These are phyloP conservation scores for Paramecium bursaria DNA, from an alignment of 73 alveolate species.

Conservation along the genomic window DNA sequence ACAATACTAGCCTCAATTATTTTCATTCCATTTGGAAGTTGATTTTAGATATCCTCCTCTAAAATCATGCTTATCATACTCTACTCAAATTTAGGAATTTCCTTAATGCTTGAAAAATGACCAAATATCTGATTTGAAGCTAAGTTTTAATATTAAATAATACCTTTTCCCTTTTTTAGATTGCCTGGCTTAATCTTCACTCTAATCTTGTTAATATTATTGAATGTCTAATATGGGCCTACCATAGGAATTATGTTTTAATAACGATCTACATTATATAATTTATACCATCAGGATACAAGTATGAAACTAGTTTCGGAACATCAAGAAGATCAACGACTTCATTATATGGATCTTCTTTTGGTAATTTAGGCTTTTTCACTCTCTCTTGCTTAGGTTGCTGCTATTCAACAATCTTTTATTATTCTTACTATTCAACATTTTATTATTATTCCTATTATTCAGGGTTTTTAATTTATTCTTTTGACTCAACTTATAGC, in stretches of 20 bases:
- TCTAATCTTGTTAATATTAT: conserved; percentile 36
- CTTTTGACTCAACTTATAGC: conserved; percentile 33
- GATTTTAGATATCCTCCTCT: not conserved
- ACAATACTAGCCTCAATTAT: not conserved
- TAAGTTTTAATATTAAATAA: not conserved
- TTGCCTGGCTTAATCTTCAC: conserved; percentile 66
- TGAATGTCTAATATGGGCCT: conserved; percentile 57
- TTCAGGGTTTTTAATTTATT: not conserved
- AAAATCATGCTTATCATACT: too few relatives aligned
- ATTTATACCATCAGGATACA: conserved; percentile 67
- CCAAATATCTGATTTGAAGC: too few relatives aligned
- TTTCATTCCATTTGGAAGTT: not conserved
- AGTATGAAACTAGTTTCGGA: conserved; percentile 48
- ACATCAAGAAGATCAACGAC: conserved; percentile 60
- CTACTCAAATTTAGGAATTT: not conserved
- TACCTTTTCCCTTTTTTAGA: conserved; percentile 71
- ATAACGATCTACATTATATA: conserved; percentile 6
- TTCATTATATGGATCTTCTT: conserved; percentile 70
- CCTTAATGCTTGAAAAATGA: too few relatives aligned
- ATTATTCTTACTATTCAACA: conserved; percentile 12
- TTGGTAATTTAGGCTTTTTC: conserved; percentile 35
- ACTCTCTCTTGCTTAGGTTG: not conserved
- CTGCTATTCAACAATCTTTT: conserved; percentile 40
- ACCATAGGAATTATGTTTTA: conserved; percentile 50
- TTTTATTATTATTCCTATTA: not conserved